phyloP scores from a whole-genome alignment of 1,284 basidiomycete genomes.

The Mycena sp. region DNA sequence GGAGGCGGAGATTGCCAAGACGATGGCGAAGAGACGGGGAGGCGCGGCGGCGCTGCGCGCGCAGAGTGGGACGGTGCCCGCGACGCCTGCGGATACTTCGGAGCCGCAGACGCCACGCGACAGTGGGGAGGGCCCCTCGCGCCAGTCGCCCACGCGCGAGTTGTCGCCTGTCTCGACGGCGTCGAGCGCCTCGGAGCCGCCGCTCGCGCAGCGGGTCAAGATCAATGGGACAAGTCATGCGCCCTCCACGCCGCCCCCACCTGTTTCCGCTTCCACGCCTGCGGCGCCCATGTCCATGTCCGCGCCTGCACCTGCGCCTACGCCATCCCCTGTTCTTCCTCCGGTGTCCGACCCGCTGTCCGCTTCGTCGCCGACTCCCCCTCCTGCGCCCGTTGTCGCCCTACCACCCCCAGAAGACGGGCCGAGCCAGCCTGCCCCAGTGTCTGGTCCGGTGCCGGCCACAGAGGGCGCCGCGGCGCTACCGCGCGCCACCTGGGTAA shows the following conservation, averaged over 20 bases:
- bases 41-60: constrained; percentile 28
- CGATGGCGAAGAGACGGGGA: constrained; percentile 46
- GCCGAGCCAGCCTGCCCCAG: background rate
- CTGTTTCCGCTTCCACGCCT: background rate
- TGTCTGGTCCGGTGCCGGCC: constrained; percentile 7
- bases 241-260: background rate
- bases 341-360: background rate
- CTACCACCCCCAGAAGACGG: background rate
- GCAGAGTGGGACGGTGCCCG: constrained; percentile 46
- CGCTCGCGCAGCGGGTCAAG: constrained; percentile 66
- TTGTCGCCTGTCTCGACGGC: constrained; percentile 73
- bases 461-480: background rate
- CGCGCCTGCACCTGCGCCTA: background rate
- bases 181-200: constrained; percentile 75
- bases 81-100: constrained; percentile 56
- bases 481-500: constrained; percentile 15
- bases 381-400: background rate
- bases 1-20: constrained; percentile 60
- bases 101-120: constrained; percentile 62
- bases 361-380: background rate
- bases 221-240: constrained; percentile 10
- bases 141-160: constrained; percentile 55
- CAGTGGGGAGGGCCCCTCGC: constrained; percentile 46
- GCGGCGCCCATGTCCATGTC: background rate
- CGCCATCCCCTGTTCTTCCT: background rate